phyloP scores from a whole-genome alignment of 495 filamentous ascomycete species.

The Physcia stellaris region DNA sequence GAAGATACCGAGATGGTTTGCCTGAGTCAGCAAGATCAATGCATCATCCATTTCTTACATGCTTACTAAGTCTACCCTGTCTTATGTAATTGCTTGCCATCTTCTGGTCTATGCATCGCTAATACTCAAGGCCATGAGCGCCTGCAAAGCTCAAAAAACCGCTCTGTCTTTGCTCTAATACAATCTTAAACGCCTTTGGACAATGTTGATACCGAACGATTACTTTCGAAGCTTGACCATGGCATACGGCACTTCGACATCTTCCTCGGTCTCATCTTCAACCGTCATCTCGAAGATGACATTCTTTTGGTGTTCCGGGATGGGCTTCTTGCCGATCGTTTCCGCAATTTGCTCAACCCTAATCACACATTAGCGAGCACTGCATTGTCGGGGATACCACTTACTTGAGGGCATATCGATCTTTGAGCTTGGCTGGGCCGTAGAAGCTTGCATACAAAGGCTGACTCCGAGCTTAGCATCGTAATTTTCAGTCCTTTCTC shows the following conservation, averaged over 20 bases:
- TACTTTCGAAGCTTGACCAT: conserved; percentile 59
- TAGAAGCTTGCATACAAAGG: conserved; percentile 96
- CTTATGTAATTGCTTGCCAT: too few relatives aligned
- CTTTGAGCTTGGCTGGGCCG: conserved; percentile 75
- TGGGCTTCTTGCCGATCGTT: conserved; percentile 77
- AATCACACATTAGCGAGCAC: neutral
- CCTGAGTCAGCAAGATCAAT: too few relatives aligned
- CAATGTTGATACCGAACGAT: too few relatives aligned
- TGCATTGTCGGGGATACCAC: conserved; percentile 18
- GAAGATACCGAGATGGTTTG: too few relatives aligned
- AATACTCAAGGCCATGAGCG: too few relatives aligned
- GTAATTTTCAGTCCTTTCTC: conserved; percentile 66
- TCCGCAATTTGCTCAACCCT: conserved; percentile 79
- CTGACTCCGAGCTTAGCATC: conserved; percentile 97
- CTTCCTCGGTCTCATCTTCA: conserved; percentile 80
- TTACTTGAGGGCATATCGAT: conserved; percentile 55
- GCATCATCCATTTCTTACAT: too few relatives aligned
- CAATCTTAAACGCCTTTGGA: too few relatives aligned
- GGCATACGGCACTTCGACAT: conserved; percentile 95
- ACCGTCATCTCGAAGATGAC: conserved; percentile 93
- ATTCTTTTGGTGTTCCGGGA: conserved; percentile 85
- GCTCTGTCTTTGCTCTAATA: too few relatives aligned
- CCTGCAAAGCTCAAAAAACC: too few relatives aligned
- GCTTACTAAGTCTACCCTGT: too few relatives aligned
- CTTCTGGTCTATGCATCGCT: too few relatives aligned